Conservation (phyloP, 192 early-diverging fungal genomes). For the Rhizophagus prolifer region DNA sequence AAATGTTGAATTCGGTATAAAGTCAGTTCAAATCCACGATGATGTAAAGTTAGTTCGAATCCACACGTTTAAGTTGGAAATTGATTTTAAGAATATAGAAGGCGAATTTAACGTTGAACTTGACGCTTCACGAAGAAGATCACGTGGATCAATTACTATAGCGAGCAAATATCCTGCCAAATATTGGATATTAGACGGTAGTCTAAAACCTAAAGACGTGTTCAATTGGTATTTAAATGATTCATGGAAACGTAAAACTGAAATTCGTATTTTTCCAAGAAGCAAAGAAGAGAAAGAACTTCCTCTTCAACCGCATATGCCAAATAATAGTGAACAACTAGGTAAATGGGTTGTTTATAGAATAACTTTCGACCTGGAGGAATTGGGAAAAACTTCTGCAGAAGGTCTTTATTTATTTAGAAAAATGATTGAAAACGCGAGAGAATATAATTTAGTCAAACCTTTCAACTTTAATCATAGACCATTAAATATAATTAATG, state of each 20-base stretch:
- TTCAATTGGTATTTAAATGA: constrained; percentile 25
- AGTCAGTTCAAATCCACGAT: not conserved
- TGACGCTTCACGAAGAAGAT: no score
- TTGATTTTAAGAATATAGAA: no score
- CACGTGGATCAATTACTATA: constrained; percentile 36
- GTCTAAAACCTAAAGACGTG: not conserved
- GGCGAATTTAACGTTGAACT: no score
- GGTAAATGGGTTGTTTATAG: constrained; percentile 49
- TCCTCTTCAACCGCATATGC: constrained; percentile 34
- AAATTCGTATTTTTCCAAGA: constrained; percentile 19
- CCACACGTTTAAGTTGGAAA: no score
- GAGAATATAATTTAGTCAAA: constrained; percentile 39
- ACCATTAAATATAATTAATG: not conserved
- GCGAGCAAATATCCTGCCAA: constrained; percentile 40
- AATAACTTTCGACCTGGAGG: constrained; percentile 6
- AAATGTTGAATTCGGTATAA: constrained; percentile 29
- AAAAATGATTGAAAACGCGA: constrained; percentile 25
- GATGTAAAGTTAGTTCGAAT: no score
- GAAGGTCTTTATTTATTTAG: not conserved
- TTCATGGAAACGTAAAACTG: constrained; percentile 36
- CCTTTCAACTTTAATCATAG: not conserved
- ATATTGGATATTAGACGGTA: constrained; percentile 37
- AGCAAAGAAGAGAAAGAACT: not conserved
- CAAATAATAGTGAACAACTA: constrained; percentile 32
- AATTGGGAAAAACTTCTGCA: not conserved